Conservation (phyloP, 2,329 filamentous ascomycete genomes). For the Penicillium sp. region DNA sequence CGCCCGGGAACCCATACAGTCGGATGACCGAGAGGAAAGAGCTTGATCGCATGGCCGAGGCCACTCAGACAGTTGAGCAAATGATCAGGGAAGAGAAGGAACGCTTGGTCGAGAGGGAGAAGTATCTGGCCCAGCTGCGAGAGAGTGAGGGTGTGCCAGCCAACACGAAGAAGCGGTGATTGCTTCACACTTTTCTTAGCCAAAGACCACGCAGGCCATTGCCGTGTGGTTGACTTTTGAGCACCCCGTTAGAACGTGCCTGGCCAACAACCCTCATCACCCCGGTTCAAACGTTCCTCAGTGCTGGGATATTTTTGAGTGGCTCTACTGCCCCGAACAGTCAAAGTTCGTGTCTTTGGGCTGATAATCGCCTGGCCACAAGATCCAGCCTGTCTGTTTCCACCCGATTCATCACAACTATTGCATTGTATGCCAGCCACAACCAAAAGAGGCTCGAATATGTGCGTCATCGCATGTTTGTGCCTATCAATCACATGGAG, state of each 20-base stretch:
- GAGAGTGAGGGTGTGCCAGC: constrained; percentile 45
- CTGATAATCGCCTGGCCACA: neutral
- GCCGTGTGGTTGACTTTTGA: neutral
- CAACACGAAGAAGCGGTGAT: constrained; percentile 44
- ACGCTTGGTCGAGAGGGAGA: constrained; percentile 60
- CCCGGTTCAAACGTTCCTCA: neutral
- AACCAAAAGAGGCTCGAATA: neutral
- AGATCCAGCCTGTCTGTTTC: neutral
- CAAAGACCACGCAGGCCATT: neutral
- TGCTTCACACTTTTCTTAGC: neutral
- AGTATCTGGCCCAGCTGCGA: constrained; percentile 53
- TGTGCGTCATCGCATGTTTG: neutral
- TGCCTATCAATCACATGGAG: neutral
- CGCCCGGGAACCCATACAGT: constrained; percentile 70
- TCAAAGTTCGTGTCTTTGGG: neutral
- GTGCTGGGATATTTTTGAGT: neutral
- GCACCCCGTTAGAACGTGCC: neutral
- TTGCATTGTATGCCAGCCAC: neutral
- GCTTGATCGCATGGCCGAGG: constrained; percentile 60
- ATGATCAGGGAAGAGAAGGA: constrained; percentile 65
- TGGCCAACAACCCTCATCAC: neutral
- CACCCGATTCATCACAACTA: neutral
- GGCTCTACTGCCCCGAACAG: neutral
- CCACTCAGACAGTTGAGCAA: constrained; percentile 58
- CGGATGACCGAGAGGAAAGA: constrained; percentile 68